phyloP scores from a whole-genome alignment of 2,329 filamentous ascomycete species.

The Fusarium devonianum region DNA sequence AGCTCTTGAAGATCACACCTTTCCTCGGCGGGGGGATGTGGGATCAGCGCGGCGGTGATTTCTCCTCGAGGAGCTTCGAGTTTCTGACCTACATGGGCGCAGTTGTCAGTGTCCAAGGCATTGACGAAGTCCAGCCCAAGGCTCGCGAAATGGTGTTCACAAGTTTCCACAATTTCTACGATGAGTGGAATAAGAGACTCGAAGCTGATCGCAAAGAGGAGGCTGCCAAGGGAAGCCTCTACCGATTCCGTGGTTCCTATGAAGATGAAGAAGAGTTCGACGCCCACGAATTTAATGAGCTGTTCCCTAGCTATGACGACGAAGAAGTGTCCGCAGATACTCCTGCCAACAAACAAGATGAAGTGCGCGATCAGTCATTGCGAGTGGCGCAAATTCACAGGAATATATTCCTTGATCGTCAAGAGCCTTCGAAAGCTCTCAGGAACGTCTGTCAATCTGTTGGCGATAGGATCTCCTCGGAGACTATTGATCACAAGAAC shows the following conservation, averaged over 20 bases:
- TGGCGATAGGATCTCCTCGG: constrained; percentile 48
- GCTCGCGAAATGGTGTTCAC: constrained; percentile 66
- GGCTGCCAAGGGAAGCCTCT: constrained; percentile 77
- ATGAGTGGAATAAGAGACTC: constrained; percentile 81
- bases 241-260: constrained; percentile 79
- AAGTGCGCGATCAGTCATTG: constrained; percentile 64
- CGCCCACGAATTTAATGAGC: constrained; percentile 75
- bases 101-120: constrained; percentile 57
- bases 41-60: constrained; percentile 30
- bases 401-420: constrained; percentile 56
- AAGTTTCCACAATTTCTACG: constrained; percentile 76
- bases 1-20: constrained; percentile 58
- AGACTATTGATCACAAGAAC: constrained; percentile 40
- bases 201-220: constrained; percentile 78
- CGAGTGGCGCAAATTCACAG: constrained; percentile 68
- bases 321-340: constrained; percentile 51
- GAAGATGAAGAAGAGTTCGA: constrained; percentile 80
- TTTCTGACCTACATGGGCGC: constrained; percentile 49
- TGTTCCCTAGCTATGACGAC: constrained; percentile 82
- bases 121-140: constrained; percentile 49
- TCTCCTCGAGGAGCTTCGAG: constrained; percentile 49
- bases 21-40: constrained; percentile 61
- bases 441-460: constrained; percentile 53
- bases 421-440: constrained; percentile 53
- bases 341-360: constrained; percentile 45